Conservation (phyloP, 768 basidiomycete genomes). For the Naematelia aurantialba region DNA sequence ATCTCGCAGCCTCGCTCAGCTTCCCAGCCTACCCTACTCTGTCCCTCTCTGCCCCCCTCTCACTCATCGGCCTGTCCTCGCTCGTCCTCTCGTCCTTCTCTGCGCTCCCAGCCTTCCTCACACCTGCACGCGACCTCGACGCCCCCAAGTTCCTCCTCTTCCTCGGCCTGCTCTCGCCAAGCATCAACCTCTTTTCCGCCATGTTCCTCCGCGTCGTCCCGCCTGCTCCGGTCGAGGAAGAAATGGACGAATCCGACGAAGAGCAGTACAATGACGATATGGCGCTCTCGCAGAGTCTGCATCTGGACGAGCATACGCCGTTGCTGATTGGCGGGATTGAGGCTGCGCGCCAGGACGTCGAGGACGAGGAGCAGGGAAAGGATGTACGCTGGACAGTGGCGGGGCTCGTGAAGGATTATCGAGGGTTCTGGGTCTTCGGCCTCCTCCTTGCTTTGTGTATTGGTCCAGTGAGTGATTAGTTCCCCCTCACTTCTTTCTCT, state of each 20-base stretch:
- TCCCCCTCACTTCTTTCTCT: no score
- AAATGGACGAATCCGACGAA: slow-evolving; percentile 7
- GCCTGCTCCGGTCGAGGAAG: slow-evolving; percentile 16
- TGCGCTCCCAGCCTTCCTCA: slow-evolving; percentile 22
- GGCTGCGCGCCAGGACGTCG: slow-evolving; percentile 44
- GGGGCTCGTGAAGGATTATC: slow-evolving; percentile 35
- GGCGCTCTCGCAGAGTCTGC: slow-evolving; percentile 31
- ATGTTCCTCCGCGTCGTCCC: slow-evolving; percentile 44
- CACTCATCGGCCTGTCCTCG: slow-evolving; percentile 44
- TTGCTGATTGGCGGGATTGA: slow-evolving; percentile 47
- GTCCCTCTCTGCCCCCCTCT: slow-evolving; percentile 46
- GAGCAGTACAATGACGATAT: slow-evolving; percentile 11
- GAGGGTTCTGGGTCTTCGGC: slow-evolving; percentile 48
- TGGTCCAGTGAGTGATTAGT: slow-evolving; percentile 40
- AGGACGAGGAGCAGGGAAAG: slow-evolving; percentile 31
- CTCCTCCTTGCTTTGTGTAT: slow-evolving; percentile 45
- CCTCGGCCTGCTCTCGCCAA: slow-evolving; percentile 42
- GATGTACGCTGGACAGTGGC: slow-evolving; percentile 34
- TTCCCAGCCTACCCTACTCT: slow-evolving; percentile 47
- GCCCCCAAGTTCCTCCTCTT: slow-evolving; percentile 39
- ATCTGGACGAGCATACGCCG: slow-evolving; percentile 46
- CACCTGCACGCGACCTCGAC: slow-evolving; percentile 27
- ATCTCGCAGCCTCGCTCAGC: slow-evolving; percentile 45
- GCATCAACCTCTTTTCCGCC: slow-evolving; percentile 43
- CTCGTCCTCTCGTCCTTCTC: slow-evolving; percentile 44